Evolutionary conservation across 2,329 filamentous ascomycete species (phyloP).

Genomic region (Fonsecaea monophora): DNA sequence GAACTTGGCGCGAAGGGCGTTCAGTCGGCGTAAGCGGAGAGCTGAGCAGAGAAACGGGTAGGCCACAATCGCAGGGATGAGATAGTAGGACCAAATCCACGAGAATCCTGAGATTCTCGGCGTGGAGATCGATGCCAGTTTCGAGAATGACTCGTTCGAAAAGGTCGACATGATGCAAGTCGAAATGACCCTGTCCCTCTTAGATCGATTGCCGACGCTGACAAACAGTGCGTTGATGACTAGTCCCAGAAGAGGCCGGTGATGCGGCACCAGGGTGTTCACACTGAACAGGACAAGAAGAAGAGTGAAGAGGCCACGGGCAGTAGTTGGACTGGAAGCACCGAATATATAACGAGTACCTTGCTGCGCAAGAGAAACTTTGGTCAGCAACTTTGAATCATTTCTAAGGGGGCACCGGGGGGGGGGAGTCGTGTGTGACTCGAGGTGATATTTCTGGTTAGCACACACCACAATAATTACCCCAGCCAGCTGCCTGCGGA

Average conservation of each 20-base stretch:
- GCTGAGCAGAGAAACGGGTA: slow-evolving; percentile 37
- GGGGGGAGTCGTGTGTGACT: not conserved
- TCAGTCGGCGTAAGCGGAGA: slow-evolving; percentile 36
- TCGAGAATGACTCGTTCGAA: slow-evolving; percentile 22
- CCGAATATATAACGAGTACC: not conserved
- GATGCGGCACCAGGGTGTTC: not conserved
- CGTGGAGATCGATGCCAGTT: slow-evolving; percentile 24
- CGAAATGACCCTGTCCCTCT: not conserved
- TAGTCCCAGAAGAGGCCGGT: not conserved
- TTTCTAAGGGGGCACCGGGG: not conserved
- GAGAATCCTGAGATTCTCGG: slow-evolving; percentile 25
- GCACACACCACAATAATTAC: not conserved
- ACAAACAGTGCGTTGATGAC: not conserved
- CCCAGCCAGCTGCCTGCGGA: not conserved
- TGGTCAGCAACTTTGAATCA: not conserved
- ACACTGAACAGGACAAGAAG: not conserved
- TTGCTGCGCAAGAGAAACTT: not conserved
- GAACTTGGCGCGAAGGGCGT: slow-evolving; percentile 33
- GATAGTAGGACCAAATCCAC: slow-evolving; percentile 35
- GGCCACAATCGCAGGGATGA: slow-evolving; percentile 30
- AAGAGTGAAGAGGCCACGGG: not conserved
- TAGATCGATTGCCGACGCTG: not conserved
- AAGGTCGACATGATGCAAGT: slow-evolving; percentile 26
- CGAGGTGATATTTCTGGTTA: not conserved
- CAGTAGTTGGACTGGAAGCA: not conserved